Conservation (phyloP, 2,329 filamentous ascomycete genomes). For the Bertia moriformis region DNA sequence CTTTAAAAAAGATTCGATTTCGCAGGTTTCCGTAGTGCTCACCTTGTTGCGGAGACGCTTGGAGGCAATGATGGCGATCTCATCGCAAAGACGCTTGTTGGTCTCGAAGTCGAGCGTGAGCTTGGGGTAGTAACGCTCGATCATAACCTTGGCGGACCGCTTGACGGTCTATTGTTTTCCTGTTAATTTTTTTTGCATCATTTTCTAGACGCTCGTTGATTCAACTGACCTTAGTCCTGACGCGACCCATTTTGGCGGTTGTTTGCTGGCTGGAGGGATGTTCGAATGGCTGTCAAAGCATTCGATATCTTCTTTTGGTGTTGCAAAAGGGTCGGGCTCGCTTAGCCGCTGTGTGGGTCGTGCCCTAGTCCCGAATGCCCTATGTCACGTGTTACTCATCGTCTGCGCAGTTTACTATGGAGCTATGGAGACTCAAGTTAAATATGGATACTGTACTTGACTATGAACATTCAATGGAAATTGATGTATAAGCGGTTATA, state of each 20-base stretch:
- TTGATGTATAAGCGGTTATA: no score
- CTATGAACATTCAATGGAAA: no score
- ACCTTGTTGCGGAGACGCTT: constrained; percentile 99
- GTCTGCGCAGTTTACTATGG: no score
- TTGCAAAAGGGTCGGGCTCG: no score
- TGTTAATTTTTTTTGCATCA: constrained; percentile 8
- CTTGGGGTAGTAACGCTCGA: constrained; percentile 95
- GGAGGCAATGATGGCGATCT: constrained; percentile 97
- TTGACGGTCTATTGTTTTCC: constrained; percentile 42
- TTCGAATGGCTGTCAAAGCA: no score
- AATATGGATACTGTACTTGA: no score
- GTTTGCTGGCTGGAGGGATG: constrained; percentile 2
- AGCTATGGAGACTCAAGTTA: no score
- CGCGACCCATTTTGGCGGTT: constrained; percentile 18
- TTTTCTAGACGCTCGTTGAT: neutral
- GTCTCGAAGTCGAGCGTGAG: constrained; percentile 99
- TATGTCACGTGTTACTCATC: no score
- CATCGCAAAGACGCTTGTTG: constrained; percentile 99
- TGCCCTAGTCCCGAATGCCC: no score
- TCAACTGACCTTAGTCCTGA: constrained; percentile 23
- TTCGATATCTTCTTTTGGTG: no score
- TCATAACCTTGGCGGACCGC: constrained; percentile 97
- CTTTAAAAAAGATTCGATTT: neutral
- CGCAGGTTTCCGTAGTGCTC: constrained; percentile 10
- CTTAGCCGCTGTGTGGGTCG: no score